These are phyloP conservation scores for Lactarius hatsudake DNA, from an alignment of 768 basidiomycete species.

Conservation along the genomic window DNA sequence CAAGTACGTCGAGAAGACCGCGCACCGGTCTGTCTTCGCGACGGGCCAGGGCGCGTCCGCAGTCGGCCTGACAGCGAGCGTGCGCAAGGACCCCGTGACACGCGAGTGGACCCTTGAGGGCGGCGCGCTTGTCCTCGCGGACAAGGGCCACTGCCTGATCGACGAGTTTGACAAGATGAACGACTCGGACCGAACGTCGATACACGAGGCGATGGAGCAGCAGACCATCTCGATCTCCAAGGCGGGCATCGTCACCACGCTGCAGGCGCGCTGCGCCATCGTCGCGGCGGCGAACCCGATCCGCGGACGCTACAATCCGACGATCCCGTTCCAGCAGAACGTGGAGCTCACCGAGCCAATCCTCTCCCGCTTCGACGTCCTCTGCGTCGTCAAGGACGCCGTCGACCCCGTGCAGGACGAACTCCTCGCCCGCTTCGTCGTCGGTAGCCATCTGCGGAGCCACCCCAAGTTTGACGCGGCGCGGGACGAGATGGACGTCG, in stretches of 20 bases:
- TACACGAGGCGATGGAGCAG: conserved; percentile 99
- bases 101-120: conserved; percentile 99
- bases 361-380: conserved; percentile 93
- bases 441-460: conserved; percentile 90
- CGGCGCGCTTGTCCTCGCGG: conserved; percentile 95
- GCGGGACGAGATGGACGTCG: conserved; percentile 91
- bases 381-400: conserved; percentile 97
- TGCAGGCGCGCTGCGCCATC: conserved; percentile 97
- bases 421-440: conserved; percentile 94
- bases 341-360: conserved; percentile 99
- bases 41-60: conserved; percentile 98
- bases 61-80: conserved; percentile 97
- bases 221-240: conserved; percentile 99
- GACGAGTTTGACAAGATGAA: conserved; percentile 99
- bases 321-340: conserved; percentile 97
- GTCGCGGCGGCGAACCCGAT: conserved; percentile 98
- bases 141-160: conserved; percentile 96
- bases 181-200: conserved; percentile 94
- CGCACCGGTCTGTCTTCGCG: conserved; percentile 95
- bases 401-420: conserved; percentile 98
- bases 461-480: conserved; percentile 90
- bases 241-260: conserved; percentile 96
- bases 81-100: conserved; percentile 97
- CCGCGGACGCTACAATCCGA: conserved; percentile 96
- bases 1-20: conserved; percentile 99